Base-by-base conservation (phyloP, 192 early-diverging fungal species). In the Entomortierella chlamydospora region DNA sequence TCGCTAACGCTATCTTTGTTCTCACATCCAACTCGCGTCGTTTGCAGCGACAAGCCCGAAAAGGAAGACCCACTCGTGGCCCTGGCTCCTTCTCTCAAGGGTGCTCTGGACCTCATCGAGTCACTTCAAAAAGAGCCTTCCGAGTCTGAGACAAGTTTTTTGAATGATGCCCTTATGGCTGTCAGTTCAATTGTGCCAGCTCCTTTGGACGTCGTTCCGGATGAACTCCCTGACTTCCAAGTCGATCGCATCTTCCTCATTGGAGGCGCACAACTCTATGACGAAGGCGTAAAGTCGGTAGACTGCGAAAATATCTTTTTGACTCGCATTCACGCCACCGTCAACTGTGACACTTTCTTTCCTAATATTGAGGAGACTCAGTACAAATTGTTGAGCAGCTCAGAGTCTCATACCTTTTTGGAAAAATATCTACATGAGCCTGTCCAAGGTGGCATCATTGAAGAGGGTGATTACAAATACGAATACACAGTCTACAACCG, bases 331-430 rank as follows among this genome's bases (percentile, higher is more conserved):
- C 73, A 89, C 31, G 70, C 77, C 11, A 81, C 84, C 2, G 86
- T 92, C 12, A 83, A 92, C 17, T 95, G 91, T 68, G 95, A 96
- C 66, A 86, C 90, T 0, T 97, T 94, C 67, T 95, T 96, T 67
- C 95, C 95, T 0, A 70, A 68, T 33, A 81, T 94, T 23, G 82
- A 83, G 23, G 31, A 18, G 2, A 55, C 67, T 5, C 59, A 70
- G 6, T 79, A 79, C 43, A 60, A 34, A 5, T 29, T 70, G 5
- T 57, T 79, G 28, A 31, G 61, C 12, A 50, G 62, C 5, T 15
- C 61, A 20, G 41, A 70, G 13, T 57, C 50, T 8, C 76, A 79
- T n/a, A 56, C 45, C 22, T 66, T 70, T 49, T 23, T 79, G 50
- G 76, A 79, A 30, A 12, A 64, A 15, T 65, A 54, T 26, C 57